phyloP scores from a whole-genome alignment of 1,284 basidiomycete genomes.

The Malassezia vespertilionis region DNA sequence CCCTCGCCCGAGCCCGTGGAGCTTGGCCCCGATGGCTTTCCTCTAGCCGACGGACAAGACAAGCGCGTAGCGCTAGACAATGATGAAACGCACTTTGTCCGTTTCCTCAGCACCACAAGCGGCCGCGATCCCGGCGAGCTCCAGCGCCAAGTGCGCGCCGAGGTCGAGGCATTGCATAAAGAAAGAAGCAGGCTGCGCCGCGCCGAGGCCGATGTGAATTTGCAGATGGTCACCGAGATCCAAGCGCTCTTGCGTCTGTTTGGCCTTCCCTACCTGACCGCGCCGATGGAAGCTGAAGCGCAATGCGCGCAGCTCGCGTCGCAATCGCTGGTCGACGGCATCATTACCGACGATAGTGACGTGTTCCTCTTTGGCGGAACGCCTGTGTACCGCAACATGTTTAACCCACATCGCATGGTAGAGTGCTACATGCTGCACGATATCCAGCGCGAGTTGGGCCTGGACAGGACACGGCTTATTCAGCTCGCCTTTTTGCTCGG shows the following conservation, averaged over 20 bases:
- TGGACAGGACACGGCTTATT: slow-evolving; percentile 76
- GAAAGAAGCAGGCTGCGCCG: slow-evolving; percentile 78
- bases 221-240: slow-evolving; percentile 88
- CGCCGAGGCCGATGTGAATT: slow-evolving; percentile 86
- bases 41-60: slow-evolving; percentile 64
- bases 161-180: slow-evolving; percentile 69
- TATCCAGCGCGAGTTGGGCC: slow-evolving; percentile 72
- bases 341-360: slow-evolving; percentile 98
- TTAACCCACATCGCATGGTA: slow-evolving; percentile 96
- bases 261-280: slow-evolving; percentile 94
- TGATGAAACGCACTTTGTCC: slow-evolving; percentile 61
- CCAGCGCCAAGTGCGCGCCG: slow-evolving; percentile 76
- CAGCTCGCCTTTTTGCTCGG: slow-evolving; percentile 84
- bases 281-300: slow-evolving; percentile 96
- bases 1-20: slow-evolving; percentile 45
- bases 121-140: slow-evolving; percentile 51
- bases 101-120: slow-evolving; percentile 79
- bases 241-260: slow-evolving; percentile 74
- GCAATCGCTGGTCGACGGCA: slow-evolving; percentile 79
- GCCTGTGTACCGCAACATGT: slow-evolving; percentile 97
- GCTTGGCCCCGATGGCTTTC: slow-evolving; percentile 51
- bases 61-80: slow-evolving; percentile 49
- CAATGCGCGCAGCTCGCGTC: slow-evolving; percentile 87
- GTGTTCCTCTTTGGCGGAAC: slow-evolving; percentile 92
- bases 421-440: slow-evolving; percentile 84